Evolutionary conservation across 257 asterid species (phyloP).

Genomic region (Verbascum thapsus): DNA sequence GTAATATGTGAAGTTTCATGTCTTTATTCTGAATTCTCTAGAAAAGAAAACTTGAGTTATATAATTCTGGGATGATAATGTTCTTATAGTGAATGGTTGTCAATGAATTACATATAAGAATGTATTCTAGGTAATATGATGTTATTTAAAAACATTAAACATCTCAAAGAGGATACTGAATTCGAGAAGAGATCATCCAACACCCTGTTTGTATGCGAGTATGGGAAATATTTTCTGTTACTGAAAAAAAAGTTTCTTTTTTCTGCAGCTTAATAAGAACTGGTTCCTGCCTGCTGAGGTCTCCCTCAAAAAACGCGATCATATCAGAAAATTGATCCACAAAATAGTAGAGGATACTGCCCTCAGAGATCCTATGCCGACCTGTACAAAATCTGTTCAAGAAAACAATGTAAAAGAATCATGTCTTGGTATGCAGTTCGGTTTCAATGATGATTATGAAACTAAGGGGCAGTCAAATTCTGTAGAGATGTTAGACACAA

Average conservation of each 20-base stretch:
- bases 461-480: background rate
- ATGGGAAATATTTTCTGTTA: background rate
- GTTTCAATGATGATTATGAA: slow-evolving; percentile 9
- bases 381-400: slow-evolving; percentile 27
- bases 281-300: slow-evolving; percentile 90
- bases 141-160: background rate
- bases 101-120: background rate
- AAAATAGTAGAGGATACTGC: slow-evolving; percentile 45
- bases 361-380: slow-evolving; percentile 35
- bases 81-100: background rate
- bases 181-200: background rate
- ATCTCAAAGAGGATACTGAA: background rate
- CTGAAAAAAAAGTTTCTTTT: slow-evolving; percentile 4
- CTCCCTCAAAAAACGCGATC: slow-evolving; percentile 63
- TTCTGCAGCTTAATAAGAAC: slow-evolving; percentile 63
- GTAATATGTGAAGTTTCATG: slow-evolving; percentile 4
- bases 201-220: too few relatives aligned
- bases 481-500: slow-evolving; percentile 1
- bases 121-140: slow-evolving; percentile 3
- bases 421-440: slow-evolving; percentile 28
- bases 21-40: slow-evolving; percentile 9
- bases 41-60: background rate
- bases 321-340: slow-evolving; percentile 56
- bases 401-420: slow-evolving; percentile 34
- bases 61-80: slow-evolving; percentile 4